A percentile compares a stretch with the other conserved stretches of the same genome.
These are phyloP conservation scores for Croton setiger DNA, from an alignment of 441 rosid genomes.

Conservation along the genomic window DNA sequence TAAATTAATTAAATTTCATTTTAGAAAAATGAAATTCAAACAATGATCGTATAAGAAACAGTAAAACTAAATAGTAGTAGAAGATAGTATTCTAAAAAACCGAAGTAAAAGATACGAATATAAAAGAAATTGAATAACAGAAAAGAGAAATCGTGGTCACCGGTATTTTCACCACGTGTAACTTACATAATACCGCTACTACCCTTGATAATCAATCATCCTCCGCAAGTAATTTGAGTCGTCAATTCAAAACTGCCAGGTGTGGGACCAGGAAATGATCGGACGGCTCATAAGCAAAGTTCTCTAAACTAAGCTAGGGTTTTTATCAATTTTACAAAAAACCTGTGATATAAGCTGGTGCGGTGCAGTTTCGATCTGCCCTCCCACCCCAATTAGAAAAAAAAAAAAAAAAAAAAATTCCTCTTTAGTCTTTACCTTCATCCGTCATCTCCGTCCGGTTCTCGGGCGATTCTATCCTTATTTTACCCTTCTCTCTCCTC, in stretches of 20 bases:
- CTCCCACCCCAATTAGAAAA: slow-evolving; percentile 32
- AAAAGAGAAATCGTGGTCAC: not conserved
- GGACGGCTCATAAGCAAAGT: slow-evolving; percentile 15
- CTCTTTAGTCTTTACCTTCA: too few species aligned
- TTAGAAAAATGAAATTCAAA: too few species aligned
- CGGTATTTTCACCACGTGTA: not conserved
- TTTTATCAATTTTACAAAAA: slow-evolving; percentile 7
- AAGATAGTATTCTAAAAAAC: too few species aligned
- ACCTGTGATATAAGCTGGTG: slow-evolving; percentile 34
- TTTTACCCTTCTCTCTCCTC: slow-evolving; percentile 25
- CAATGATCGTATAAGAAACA: too few species aligned
- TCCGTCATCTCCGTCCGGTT: slow-evolving; percentile 24
- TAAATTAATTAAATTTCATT: too few species aligned
- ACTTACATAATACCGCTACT: not conserved
- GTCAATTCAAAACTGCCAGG: not conserved
- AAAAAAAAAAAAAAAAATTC: slow-evolving; percentile 13
- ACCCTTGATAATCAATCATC: not conserved
- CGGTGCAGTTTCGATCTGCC: slow-evolving; percentile 58
- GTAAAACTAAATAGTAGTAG: too few species aligned
- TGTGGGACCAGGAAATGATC: slow-evolving; percentile 6
- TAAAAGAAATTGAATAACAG: not conserved
- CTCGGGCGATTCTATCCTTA: slow-evolving; percentile 39
- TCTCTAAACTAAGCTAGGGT: slow-evolving; percentile 30
- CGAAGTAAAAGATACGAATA: too few species aligned
- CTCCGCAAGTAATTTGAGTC: not conserved